These are phyloP conservation scores for Eucalyptus regnans DNA, from an alignment of 345 rosid species.

Conservation along the genomic window DNA sequence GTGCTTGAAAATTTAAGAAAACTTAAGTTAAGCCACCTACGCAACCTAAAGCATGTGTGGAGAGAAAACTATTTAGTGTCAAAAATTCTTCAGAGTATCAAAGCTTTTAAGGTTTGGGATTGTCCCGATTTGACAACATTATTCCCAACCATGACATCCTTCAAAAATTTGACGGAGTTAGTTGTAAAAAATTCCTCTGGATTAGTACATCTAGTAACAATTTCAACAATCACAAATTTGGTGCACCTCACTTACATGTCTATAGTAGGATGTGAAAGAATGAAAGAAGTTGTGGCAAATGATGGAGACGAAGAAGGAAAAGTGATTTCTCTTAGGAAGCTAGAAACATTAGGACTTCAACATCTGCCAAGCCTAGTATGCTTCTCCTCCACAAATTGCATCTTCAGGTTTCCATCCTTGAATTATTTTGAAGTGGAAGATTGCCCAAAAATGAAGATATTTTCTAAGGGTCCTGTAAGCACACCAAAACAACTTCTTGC, in stretches of 20 bases:
- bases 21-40: not conserved
- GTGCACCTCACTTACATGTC: not conserved
- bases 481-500: not conserved
- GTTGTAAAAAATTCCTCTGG: not conserved
- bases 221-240: not conserved
- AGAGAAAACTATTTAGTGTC: not conserved
- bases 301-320: not conserved
- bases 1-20: not conserved
- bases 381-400: not conserved
- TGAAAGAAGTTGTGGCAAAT: not conserved
- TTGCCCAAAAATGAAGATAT: not conserved
- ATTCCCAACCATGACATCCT: not conserved
- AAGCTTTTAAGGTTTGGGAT: not conserved
- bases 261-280: not conserved
- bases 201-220: not conserved
- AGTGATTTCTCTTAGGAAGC: not conserved
- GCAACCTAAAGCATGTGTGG: not conserved
- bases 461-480: not conserved
- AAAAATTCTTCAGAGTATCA: not conserved
- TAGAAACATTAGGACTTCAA: not conserved
- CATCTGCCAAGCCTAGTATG: not conserved
- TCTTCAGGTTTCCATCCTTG: not conserved
- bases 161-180: not conserved
- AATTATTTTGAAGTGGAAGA: not conserved
- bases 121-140: not conserved